Evolutionary conservation across 2,329 filamentous ascomycete species (phyloP), one percentile per base, ranked within the genome.

Genomic region (Helotiales sp.): DNA sequence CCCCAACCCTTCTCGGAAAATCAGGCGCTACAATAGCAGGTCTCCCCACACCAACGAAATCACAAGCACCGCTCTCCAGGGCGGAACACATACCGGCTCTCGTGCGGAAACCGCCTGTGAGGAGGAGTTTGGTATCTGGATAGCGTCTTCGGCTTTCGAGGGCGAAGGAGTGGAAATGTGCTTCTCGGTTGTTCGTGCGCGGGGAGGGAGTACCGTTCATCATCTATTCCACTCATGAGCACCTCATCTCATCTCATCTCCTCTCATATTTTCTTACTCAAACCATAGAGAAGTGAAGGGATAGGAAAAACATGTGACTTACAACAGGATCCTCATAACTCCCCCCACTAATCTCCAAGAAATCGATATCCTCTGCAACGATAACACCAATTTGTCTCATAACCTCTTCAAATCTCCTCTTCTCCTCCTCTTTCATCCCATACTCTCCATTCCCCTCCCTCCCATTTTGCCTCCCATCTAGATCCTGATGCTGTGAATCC

Each of bases 131-230:
- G 0, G 81, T 70, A 3, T 72, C 61, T 0, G 77, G 76, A 54
- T 81, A 76, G 24, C 72, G 70, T 4, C 68, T 66, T 27, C 82
- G 77, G 31, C 83, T 77, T 8, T 75, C 73, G n/a, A 75, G 72
- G 0, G 84, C 82, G 61, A 89, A 89, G 46, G 88, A 81, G 1
- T 89, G 74, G 72, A 90, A 90, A 75, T 87, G 89, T 0, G 85
- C 84, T 64, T 90, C 86, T 7, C 86, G 79, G 0, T 78, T 77
- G 12, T 73, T 72, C 1, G 83, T 85, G 5, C 76, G 4, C n/a
- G 12, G 10, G 4, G 31, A 34, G n/a, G 31, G 10, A 15, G 12
- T 34, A 15, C 31, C 31, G 10, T 34, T 12, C 31, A 34, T 75
- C 22, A 74, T 73, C 65, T 74, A n/a, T n/a, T 66, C 67, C 66